A percentile compares a stretch with the other conserved stretches of the same genome.
Conservation (phyloP, 129 eudicot species). For the Arctium minus region DNA sequence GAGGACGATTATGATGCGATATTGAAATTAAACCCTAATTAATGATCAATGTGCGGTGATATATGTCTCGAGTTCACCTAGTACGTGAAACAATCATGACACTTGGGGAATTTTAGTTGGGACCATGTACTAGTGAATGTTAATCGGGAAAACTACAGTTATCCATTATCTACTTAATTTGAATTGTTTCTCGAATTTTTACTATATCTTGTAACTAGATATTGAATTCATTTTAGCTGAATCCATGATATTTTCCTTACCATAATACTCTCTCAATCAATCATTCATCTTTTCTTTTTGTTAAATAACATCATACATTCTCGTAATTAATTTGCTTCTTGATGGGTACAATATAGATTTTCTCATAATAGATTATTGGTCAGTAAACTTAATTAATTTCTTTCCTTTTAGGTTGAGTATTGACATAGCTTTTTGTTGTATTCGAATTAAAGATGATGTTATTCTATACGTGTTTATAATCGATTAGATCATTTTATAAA, state of each 20-base stretch:
- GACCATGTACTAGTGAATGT: not conserved
- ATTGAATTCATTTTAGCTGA: not conserved
- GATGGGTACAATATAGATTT: not conserved
- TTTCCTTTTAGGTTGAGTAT: not conserved
- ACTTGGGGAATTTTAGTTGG: not conserved
- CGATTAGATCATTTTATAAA: not conserved
- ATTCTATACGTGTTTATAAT: too few relatives aligned
- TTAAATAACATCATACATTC: not conserved
- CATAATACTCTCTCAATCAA: not conserved
- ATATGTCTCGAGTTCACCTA: not conserved
- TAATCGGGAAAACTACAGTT: not conserved
- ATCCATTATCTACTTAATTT: not conserved
- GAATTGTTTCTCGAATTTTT: not conserved
- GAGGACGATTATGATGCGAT: not conserved
- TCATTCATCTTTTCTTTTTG: not conserved
- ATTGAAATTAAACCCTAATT: conserved; percentile 11
- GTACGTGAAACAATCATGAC: conserved; percentile 15
- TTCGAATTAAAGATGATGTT: too few relatives aligned
- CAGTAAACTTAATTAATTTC: not conserved
- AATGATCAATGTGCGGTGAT: conserved; percentile 8
- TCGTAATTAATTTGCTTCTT: not conserved
- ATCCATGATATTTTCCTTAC: not conserved
- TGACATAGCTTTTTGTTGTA: too few relatives aligned
- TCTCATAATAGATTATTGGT: not conserved
- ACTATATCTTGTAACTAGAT: not conserved